Evolutionary conservation across 768 basidiomycete genomes (phyloP).

Genomic region (Suillus variegatus): DNA sequence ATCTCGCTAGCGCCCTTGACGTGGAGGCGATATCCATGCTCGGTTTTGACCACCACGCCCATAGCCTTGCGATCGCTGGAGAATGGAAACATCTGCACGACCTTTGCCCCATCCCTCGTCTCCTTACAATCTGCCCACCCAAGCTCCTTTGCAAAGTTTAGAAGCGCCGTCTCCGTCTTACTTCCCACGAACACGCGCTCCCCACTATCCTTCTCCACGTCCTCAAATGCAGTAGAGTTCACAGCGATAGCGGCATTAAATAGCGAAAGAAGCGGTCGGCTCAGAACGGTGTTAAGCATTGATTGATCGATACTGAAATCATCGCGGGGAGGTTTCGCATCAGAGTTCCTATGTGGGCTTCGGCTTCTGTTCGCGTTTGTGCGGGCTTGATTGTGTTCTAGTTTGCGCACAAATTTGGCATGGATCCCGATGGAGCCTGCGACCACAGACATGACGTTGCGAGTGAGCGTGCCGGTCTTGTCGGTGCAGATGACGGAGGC

Average conservation of each 20-base stretch:
- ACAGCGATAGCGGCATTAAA: constrained; percentile 87
- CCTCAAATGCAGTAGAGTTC: constrained; percentile 96
- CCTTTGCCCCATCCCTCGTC: constrained; percentile 56
- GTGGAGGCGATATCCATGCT: constrained; percentile 65
- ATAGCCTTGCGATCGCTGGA: constrained; percentile 92
- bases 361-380: constrained; percentile 68
- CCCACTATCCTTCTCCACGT: constrained; percentile 61
- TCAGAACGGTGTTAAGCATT: constrained; percentile 64
- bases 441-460: constrained; percentile 95
- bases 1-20: constrained; percentile 96
- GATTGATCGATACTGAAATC: constrained; percentile 90
- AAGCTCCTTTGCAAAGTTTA: constrained; percentile 81
- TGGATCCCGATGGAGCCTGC: constrained; percentile 94
- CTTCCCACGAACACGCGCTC: constrained; percentile 75
- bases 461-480: constrained; percentile 96
- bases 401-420: constrained; percentile 85
- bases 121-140: constrained; percentile 73
- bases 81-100: constrained; percentile 92
- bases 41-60: constrained; percentile 79
- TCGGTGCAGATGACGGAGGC: constrained; percentile 95
- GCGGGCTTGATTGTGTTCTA: constrained; percentile 70
- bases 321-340: constrained; percentile 32
- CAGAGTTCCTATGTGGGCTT: constrained; percentile 31
- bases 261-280: constrained; percentile 58
- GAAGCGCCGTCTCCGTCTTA: constrained; percentile 94